Base-by-base conservation (phyloP, 225 moss, liverwort and hornwort genomes). In the Polytrichum formosum region DNA sequence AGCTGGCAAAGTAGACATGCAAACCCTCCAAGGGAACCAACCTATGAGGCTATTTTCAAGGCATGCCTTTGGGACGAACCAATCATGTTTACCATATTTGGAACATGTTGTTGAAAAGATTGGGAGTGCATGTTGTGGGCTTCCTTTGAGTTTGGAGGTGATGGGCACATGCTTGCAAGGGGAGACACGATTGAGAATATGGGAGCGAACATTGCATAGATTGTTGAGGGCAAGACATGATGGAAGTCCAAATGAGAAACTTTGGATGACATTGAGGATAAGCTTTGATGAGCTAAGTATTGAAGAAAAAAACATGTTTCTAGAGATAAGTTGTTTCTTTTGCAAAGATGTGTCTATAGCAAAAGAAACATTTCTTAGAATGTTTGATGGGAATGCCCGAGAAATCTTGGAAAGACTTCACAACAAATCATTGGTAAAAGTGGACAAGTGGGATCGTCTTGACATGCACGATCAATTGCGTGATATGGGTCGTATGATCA, bases 91-190 rank as follows among this genome's bases (percentile, higher is more conserved):
- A 54, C 9, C 25, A 53, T 53, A 53, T 54, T 67, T 67, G 25
- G 26, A 67, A 8, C 18, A 22, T 6, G 53, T 67, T 5, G 53
- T 13, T 53, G 20, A 67, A 23, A 67, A 60, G 31, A 70, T 70
- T 70, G 70, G 60, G 55, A 26, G n/a, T 5, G 28, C 56, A 7
- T 70, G 70, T 31, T 28, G 26, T 60, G 58, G 70, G 7, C 60
- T 70, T 20, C 70, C 58, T 9, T 70, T 70, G 58, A 70, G 58
- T 70, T 56, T 70, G 60, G 33, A 70, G 54, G 70, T 28, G 20
- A 56, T 70, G 30, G 70, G 70, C 28, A 28, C 18, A 2, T 20
- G 6, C 4, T 30, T 70, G 29, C 17, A 23, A 21, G 22, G 31
- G n/a, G 55, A 70, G 25, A 55, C 28, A 7, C 21, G 33, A 18